Conservation (phyloP, 1,284 basidiomycete genomes). For the Apiotrichum domesticum region DNA sequence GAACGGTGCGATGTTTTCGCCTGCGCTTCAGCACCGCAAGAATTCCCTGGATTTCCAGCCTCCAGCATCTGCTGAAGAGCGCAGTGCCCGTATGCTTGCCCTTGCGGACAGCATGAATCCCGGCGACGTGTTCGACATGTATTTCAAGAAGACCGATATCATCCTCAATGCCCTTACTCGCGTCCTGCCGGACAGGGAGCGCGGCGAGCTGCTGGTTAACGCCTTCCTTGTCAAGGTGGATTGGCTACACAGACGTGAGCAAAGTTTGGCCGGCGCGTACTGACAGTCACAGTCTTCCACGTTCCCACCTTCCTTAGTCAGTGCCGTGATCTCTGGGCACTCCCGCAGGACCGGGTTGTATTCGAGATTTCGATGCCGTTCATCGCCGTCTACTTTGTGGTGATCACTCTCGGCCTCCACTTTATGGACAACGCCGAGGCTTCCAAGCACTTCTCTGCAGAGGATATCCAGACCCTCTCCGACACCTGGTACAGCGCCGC, state of each 20-base stretch:
- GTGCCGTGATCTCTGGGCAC: slow-evolving; percentile 45
- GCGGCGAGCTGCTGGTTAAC: slow-evolving; percentile 42
- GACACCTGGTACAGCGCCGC: slow-evolving; percentile 43
- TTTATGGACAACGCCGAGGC: slow-evolving; percentile 45
- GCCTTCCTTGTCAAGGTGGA: slow-evolving; percentile 45
- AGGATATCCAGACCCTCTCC: slow-evolving; percentile 38
- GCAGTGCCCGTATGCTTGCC: slow-evolving; percentile 26
- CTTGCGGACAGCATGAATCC: slow-evolving; percentile 41
- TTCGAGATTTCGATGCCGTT: slow-evolving; percentile 45
- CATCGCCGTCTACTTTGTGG: slow-evolving; percentile 42
- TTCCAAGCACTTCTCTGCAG: slow-evolving; percentile 35
- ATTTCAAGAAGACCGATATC: slow-evolving; percentile 41
- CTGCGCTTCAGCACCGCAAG: neutral
- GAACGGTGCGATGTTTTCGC: slow-evolving; percentile 1
- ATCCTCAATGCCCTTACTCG: slow-evolving; percentile 40
- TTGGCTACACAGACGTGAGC: slow-evolving; percentile 48
- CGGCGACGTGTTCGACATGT: slow-evolving; percentile 41
- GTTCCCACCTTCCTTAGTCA: slow-evolving; percentile 45
- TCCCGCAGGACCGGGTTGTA: slow-evolving; percentile 36
- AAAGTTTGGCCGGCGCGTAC: neutral
- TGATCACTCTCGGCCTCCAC: slow-evolving; percentile 43
- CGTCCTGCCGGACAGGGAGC: slow-evolving; percentile 39
- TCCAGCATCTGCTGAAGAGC: slow-evolving; percentile 23
- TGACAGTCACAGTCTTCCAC: slow-evolving; percentile 31
- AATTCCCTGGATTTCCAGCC: neutral